Evolutionary conservation across 768 basidiomycete genomes (phyloP).

Genomic region (Hericium coralloides): DNA sequence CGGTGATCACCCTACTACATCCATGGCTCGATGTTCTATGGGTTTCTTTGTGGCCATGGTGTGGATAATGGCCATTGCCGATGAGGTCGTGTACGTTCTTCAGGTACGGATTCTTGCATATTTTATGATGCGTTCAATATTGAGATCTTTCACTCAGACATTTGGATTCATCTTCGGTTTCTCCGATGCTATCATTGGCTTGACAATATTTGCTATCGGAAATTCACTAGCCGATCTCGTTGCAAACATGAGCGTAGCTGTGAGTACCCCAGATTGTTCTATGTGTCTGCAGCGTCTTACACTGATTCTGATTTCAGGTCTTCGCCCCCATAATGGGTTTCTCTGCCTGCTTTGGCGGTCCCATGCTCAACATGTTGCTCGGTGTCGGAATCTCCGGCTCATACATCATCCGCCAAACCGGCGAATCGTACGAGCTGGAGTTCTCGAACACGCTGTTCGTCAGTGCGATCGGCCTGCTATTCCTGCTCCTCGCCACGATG

Average conservation of each 20-base stretch:
- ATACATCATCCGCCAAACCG: slow-evolving; percentile 64
- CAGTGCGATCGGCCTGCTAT: slow-evolving; percentile 74
- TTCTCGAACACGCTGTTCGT: slow-evolving; percentile 82
- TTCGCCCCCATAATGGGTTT: slow-evolving; percentile 94
- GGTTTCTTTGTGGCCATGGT: slow-evolving; percentile 88
- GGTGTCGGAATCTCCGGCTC: slow-evolving; percentile 91
- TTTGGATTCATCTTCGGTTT: slow-evolving; percentile 92
- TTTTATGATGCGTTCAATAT: not conserved
- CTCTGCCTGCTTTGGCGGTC: slow-evolving; percentile 89
- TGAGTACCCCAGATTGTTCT: slow-evolving; percentile 21
- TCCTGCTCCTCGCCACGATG: slow-evolving; percentile 65
- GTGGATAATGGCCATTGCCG: slow-evolving; percentile 98
- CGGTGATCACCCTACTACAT: slow-evolving; percentile 46
- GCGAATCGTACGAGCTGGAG: slow-evolving; percentile 57
- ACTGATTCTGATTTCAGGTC: slow-evolving; percentile 29
- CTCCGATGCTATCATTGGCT: slow-evolving; percentile 93
- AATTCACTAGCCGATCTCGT: slow-evolving; percentile 96
- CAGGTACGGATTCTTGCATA: slow-evolving; percentile 38
- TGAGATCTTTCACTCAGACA: slow-evolving; percentile 39
- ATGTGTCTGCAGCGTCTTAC: not conserved
- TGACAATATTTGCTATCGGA: slow-evolving; percentile 94
- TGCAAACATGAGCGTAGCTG: slow-evolving; percentile 93
- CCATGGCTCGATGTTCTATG: slow-evolving; percentile 74
- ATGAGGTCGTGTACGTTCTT: slow-evolving; percentile 88
- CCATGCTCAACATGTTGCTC: slow-evolving; percentile 86